Evolutionary conservation across 768 basidiomycete genomes (phyloP), one percentile per base, ranked within the genome.

Genomic region (Cubamyces lactineus): DNA sequence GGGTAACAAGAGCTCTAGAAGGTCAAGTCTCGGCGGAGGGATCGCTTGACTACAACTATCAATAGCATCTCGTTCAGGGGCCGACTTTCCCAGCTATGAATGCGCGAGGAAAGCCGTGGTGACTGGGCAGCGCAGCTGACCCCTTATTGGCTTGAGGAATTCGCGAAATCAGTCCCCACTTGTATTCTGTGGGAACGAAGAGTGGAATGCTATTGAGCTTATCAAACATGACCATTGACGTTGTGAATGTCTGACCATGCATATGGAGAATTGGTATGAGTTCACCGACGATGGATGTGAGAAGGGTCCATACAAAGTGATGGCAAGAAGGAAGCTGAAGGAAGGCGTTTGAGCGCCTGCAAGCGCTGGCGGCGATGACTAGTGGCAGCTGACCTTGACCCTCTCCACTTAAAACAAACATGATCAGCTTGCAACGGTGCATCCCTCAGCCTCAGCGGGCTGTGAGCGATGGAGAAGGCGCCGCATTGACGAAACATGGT

Each of bases 61-160:
- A 46, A 57, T 57, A 57, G 43, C 42, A 17, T 30, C 24, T 19
- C 23, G 46, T 28, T 62, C 54, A 57, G 55, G 61, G 54, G 61
- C 26, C 54, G 26, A 13, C 23, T 15, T 52, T 62, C 61, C 55
- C 61, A 62, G 48, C 38, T 24, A 19, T 45, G 43, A 52, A 52
- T 57, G 50, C n/a, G 55, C 34, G n/a, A 47, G 42, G 54, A 39
- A 40, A n/a, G 42, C 24, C 49, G 54, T 57, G 55, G 45, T 24
- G 21, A 49, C 23, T 39, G 24, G 52, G n/a, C 3, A n/a, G 55
- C 38, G 53, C 61, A 62, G 61, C 61, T 57, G 61, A 62, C 61
- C 61, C 39, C 43, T 21, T n/a, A 40, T 46, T 62, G 55, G 55
- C 55, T 12, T 8, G 49, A 38, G 41, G 19, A 43, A 50, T 48